These are phyloP conservation scores for Acer saccharum DNA, from an alignment of 345 rosid species.

Conservation along the genomic window DNA sequence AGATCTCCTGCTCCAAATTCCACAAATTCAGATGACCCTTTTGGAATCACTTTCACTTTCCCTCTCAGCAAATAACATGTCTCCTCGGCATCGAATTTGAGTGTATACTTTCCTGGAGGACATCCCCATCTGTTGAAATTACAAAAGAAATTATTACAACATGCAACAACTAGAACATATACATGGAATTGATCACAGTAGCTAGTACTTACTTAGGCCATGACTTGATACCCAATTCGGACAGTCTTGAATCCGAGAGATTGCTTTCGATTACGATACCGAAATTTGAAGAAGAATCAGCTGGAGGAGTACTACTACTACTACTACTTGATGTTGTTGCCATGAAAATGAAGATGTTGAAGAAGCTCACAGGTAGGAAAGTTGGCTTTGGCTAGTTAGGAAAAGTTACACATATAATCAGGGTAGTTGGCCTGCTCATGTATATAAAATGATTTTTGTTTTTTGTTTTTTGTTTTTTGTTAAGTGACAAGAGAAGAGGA, in stretches of 20 bases:
- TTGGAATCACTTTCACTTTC: conserved; percentile 46
- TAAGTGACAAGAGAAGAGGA: conserved; percentile 1
- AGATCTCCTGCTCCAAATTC: conserved; percentile 61
- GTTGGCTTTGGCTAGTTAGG: not conserved
- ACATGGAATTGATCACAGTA: not conserved
- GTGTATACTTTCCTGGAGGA: conserved; percentile 26
- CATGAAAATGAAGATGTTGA: conserved; percentile 10
- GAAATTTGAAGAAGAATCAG: conserved; percentile 17
- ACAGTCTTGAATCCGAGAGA: conserved; percentile 16
- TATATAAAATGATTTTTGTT: not conserved
- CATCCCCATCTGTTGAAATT: conserved; percentile 19
- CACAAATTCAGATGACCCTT: conserved; percentile 41
- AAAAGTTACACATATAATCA: not conserved
- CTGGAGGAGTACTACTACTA: not conserved
- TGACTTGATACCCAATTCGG: conserved; percentile 28
- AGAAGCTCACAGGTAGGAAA: not conserved
- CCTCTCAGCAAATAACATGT: conserved; percentile 46
- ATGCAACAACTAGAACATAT: not conserved
- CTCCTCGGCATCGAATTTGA: conserved; percentile 39
- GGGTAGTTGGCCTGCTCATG: not conserved
- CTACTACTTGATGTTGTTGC: conserved; percentile 14
- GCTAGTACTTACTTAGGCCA: conserved; percentile 29
- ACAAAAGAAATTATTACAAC: too few relatives aligned
- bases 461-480: not conserved
- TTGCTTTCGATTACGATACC: conserved; percentile 16